These are phyloP conservation scores for Fusarium floridanum DNA, from an alignment of 2,329 filamentous ascomycete genomes.

Conservation along the genomic window DNA sequence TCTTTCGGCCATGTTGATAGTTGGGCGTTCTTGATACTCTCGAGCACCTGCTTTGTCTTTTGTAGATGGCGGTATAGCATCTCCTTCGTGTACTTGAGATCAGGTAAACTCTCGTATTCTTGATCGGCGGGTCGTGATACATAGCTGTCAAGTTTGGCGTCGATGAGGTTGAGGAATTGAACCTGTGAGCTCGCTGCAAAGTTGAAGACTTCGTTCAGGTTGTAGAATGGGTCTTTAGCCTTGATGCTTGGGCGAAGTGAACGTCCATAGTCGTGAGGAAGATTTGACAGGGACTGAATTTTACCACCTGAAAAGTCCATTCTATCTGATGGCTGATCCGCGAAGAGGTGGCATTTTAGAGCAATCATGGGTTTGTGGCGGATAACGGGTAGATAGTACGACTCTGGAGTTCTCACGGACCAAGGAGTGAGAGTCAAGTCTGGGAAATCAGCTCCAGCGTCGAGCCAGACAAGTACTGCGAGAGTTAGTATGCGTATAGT, in stretches of 20 bases:
- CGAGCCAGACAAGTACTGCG: background rate
- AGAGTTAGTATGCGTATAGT: background rate
- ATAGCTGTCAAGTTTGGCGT: background rate
- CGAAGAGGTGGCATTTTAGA: background rate
- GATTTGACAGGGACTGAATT: background rate
- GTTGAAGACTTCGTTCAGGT: background rate
- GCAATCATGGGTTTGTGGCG: background rate
- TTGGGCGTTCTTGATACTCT: background rate
- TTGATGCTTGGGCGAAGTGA: background rate
- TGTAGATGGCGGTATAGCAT: background rate
- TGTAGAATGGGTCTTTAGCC: background rate
- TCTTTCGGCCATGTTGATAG: background rate
- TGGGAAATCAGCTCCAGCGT: background rate
- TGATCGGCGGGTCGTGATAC: background rate
- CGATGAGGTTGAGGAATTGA: background rate
- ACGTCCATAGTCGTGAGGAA: background rate
- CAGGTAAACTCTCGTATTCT: background rate
- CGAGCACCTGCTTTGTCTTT: background rate
- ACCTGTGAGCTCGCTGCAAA: background rate
- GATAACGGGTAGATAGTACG: background rate
- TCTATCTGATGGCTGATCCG: background rate
- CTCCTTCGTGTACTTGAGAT: background rate
- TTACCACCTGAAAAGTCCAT: background rate
- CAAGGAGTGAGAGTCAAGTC: background rate
- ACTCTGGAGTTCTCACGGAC: background rate